Evolutionary conservation across 441 rosid species (phyloP).

Genomic region (Mallotus repandus): DNA sequence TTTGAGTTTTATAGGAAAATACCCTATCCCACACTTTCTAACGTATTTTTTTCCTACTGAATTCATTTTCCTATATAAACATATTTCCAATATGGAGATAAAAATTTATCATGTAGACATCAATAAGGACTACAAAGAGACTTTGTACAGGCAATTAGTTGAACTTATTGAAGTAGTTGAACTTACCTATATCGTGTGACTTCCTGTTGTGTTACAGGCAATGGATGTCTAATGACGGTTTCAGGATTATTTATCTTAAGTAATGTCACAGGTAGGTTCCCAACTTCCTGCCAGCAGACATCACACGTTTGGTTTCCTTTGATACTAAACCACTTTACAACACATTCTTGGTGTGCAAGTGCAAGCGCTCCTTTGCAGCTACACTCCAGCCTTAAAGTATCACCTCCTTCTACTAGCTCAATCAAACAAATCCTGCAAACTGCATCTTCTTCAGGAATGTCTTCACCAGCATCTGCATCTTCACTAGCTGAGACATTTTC

Average conservation of each 20-base stretch:
- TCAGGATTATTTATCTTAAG: slow-evolving; percentile 41
- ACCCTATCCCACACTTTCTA: background rate
- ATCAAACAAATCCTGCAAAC: slow-evolving; percentile 63
- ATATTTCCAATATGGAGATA: no score
- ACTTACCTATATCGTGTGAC: slow-evolving; percentile 45
- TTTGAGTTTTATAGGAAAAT: background rate
- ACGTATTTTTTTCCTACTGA: background rate
- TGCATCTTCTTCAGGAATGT: slow-evolving; percentile 42
- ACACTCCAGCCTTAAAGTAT: slow-evolving; percentile 69
- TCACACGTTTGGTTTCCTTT: slow-evolving; percentile 70
- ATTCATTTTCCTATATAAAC: background rate
- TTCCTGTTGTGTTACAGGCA: slow-evolving; percentile 32
- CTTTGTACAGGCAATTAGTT: background rate
- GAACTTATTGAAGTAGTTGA: background rate
- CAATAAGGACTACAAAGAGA: background rate
- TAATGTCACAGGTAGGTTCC: slow-evolving; percentile 62
- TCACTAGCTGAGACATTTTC: slow-evolving; percentile 37
- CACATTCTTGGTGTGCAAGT: slow-evolving; percentile 64
- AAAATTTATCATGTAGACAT: background rate
- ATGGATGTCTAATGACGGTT: slow-evolving; percentile 32
- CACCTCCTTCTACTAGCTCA: slow-evolving; percentile 61
- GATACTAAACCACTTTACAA: slow-evolving; percentile 72
- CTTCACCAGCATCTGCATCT: slow-evolving; percentile 42
- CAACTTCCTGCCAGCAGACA: slow-evolving; percentile 62
- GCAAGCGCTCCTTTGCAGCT: slow-evolving; percentile 75